Base-by-base conservation (phyloP, 306 rosid species). In the Cicer chorassanicum region DNA sequence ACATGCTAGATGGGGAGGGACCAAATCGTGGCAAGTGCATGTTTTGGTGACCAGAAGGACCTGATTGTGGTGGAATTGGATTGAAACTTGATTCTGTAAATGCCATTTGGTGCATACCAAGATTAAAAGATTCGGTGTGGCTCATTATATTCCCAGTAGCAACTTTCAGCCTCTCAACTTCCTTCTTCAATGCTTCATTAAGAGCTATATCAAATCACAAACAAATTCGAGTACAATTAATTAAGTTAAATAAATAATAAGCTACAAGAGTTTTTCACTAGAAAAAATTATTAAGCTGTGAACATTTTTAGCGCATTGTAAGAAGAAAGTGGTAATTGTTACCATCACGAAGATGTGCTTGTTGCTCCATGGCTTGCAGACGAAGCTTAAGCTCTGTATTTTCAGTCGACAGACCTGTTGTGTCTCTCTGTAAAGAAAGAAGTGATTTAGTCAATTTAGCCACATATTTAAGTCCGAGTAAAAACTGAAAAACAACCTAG, bases 311-410 rank as follows among this genome's bases (percentile, higher is more conserved):
- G 6, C 53, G 18, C 14, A 68, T 57, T 1, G 49, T 40, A 55
- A 19, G 68, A 72, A 19, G 68, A 72, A 78, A 36, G 83, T 50
- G 11, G 71, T 19, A 24, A 65, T 50, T 34, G 70, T 78, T 82
- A 93, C 98, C 93, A 69, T 93, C 98, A 1, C 97, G 93, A 81
- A 90, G 84, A 75, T 94, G 99, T 59, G 97, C 97, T 74, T 94
- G 99, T 84, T 94, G 99, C 78, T 94, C 99, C 99, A 94, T 91
- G 62, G 92, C 96, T 75, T 94, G 99, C 79, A 94, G 77, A 14
- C 99, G 95, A 80, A 86, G 90, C 84, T 92, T 94, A 81, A 94
- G 99, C 86, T 92, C 96, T 74, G 97, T 86, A 65, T 94, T 94
- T 84, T 94, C 99, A 48, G 87, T 81, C 82, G 90, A 86, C 75